Conservation (phyloP, 208 protist species). For the Strigomonas galati region DNA sequence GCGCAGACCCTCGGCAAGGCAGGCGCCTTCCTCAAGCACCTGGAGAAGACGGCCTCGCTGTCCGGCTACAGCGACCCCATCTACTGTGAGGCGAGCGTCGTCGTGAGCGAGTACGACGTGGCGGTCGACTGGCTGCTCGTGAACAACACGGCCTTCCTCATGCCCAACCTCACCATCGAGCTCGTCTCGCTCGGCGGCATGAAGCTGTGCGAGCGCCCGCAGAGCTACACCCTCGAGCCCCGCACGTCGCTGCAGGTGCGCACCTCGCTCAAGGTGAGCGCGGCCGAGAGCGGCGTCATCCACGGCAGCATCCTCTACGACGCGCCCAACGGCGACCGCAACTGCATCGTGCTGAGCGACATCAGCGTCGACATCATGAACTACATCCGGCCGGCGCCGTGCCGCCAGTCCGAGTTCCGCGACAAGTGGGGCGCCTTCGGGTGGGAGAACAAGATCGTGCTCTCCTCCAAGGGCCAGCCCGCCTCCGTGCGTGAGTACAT, state of each 20-base stretch:
- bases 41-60: conserved; percentile 91
- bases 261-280: conserved; percentile 97
- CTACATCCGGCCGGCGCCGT: conserved; percentile 94
- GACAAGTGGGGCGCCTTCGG: conserved; percentile 98
- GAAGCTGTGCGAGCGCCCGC: conserved; percentile 96
- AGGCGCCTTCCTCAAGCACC: conserved; percentile 46
- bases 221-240: conserved; percentile 91
- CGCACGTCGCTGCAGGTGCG: conserved; percentile 80
- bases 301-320: conserved; percentile 98
- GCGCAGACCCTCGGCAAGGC: conserved; percentile 8
- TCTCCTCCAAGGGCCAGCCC: conserved; percentile 74
- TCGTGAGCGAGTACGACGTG: conserved; percentile 98
- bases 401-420: conserved; percentile 91
- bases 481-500: conserved; percentile 87
- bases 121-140: conserved; percentile 92
- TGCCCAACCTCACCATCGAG: conserved; percentile 97
- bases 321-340: conserved; percentile 71
- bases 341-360: conserved; percentile 95
- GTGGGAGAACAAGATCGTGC: conserved; percentile 98
- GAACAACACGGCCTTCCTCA: conserved; percentile 93
- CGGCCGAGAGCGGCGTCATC: conserved; percentile 97
- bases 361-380: conserved; percentile 99
- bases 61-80: conserved; percentile 97
- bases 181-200: conserved; percentile 96
- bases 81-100: conserved; percentile 97